Conservation (phyloP, 148 eudicot species). For the Selenicereus undatus region DNA sequence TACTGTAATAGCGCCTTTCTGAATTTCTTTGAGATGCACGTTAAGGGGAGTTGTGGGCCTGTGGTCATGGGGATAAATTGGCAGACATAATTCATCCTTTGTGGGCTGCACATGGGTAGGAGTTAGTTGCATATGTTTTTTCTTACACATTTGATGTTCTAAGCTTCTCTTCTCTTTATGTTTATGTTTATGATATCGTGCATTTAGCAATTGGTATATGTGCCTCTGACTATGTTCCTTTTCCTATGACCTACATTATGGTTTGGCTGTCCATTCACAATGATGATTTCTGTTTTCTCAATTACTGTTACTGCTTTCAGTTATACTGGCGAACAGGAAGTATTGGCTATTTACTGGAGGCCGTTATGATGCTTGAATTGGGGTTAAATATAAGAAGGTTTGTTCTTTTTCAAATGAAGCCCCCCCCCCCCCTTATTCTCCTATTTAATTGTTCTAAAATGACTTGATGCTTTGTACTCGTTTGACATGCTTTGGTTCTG, state of each 20-base stretch:
- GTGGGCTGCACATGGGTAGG: background rate
- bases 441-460: background rate
- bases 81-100: background rate
- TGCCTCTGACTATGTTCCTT: background rate
- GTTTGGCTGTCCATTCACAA: background rate
- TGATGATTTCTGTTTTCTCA: slow-evolving; percentile 2
- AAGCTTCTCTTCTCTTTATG: background rate
- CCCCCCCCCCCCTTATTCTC: background rate
- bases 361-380: slow-evolving; percentile 80
- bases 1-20: background rate
- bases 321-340: slow-evolving; percentile 78
- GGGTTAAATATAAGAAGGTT: slow-evolving; percentile 83
- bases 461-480: background rate
- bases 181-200: background rate
- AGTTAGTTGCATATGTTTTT: background rate
- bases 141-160: background rate
- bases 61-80: background rate
- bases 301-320: slow-evolving; percentile 28
- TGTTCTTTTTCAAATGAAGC: slow-evolving; percentile 11
- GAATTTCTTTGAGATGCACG: background rate
- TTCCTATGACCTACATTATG: background rate
- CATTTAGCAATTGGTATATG: background rate
- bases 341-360: slow-evolving; percentile 81
- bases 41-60: background rate
- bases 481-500: background rate